Conservation (phyloP, 441 rosid species). For the Populus trichocarpa region DNA sequence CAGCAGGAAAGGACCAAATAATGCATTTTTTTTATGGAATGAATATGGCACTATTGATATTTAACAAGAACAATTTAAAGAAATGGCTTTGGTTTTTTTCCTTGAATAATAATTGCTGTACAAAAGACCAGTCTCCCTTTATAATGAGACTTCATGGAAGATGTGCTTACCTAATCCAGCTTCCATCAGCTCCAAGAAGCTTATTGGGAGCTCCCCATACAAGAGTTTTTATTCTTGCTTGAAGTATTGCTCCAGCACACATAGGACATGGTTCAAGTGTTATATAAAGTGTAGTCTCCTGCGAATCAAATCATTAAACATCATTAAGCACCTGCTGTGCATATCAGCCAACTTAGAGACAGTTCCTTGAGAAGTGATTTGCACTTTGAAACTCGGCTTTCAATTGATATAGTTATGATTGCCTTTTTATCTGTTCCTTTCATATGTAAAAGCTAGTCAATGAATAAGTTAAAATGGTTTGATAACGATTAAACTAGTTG, state of each 20-base stretch:
- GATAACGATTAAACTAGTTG: background rate
- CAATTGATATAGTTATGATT: background rate
- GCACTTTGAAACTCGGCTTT: background rate
- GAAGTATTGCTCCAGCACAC: constrained; percentile 99
- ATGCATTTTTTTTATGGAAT: background rate
- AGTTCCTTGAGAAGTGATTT: background rate
- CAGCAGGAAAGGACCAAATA: background rate
- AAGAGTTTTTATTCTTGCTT: constrained; percentile 77
- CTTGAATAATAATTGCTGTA: background rate
- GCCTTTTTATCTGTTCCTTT: background rate
- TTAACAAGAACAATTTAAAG: background rate
- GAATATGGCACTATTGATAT: background rate
- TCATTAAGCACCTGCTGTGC: background rate
- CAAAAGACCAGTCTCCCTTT: background rate
- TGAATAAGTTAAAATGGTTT: background rate
- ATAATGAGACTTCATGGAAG: background rate
- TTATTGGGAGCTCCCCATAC: constrained; percentile 99
- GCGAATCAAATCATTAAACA: constrained; percentile 15
- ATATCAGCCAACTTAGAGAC: background rate
- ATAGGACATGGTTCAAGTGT: constrained; percentile 97
- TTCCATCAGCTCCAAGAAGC: constrained; percentile 99
- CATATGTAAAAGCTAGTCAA: background rate
- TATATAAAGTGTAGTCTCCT: constrained; percentile 87
- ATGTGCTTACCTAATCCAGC: constrained; percentile 76
- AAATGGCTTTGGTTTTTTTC: background rate